Evolutionary conservation across 306 rosid genomes (phyloP).

Genomic region (Malus orientalis): DNA sequence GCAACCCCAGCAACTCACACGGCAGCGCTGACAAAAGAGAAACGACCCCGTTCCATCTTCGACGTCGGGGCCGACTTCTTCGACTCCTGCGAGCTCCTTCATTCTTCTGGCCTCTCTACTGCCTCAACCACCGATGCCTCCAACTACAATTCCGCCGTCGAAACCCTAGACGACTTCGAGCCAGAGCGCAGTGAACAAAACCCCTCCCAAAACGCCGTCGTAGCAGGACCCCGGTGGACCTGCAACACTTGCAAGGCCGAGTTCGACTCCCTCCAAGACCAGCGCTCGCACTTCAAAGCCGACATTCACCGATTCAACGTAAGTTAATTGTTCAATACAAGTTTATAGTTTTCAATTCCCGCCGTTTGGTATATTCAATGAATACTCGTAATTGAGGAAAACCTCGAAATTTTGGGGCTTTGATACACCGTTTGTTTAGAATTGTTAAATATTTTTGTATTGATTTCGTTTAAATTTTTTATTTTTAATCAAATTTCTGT

Average conservation of each 20-base stretch:
- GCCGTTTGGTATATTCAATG: not conserved
- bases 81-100: slow-evolving; percentile 49
- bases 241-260: slow-evolving; percentile 83
- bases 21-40: slow-evolving; percentile 18
- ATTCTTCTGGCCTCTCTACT: slow-evolving; percentile 35
- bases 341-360: not conserved
- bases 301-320: slow-evolving; percentile 96
- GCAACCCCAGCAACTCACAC: not conserved
- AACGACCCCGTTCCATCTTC: slow-evolving; percentile 64
- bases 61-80: slow-evolving; percentile 53
- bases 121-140: slow-evolving; percentile 25
- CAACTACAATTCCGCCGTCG: slow-evolving; percentile 1
- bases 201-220: slow-evolving; percentile 25
- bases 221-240: slow-evolving; percentile 44
- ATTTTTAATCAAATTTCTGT: not conserved
- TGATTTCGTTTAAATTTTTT: not conserved
- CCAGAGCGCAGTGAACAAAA: slow-evolving; percentile 16
- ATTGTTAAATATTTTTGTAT: not conserved
- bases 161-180: slow-evolving; percentile 27
- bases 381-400: not conserved
- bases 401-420: not conserved
- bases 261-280: slow-evolving; percentile 83
- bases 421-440: not conserved
- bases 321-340: not conserved
- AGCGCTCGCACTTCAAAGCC: slow-evolving; percentile 93